A percentile compares a stretch with the other conserved stretches of the same genome.
These are phyloP conservation scores for Neurospora sp. DNA, from an alignment of 2,329 filamentous ascomycete genomes.

Conservation along the genomic window DNA sequence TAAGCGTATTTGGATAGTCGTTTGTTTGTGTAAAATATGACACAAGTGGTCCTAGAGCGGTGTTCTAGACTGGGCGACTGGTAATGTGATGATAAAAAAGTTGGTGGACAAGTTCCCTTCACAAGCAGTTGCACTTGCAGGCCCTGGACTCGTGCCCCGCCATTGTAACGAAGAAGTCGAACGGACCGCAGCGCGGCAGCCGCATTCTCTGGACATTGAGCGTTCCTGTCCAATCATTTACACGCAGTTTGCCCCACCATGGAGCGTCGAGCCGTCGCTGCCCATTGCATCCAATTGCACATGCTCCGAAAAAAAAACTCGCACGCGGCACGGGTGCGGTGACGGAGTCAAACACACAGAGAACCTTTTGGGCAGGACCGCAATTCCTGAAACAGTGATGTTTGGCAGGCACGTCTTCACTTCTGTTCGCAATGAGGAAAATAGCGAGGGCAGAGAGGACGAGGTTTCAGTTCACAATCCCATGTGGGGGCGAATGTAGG, in stretches of 20 bases:
- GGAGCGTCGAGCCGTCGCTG: not conserved
- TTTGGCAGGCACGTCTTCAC: not conserved
- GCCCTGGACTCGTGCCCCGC: not conserved
- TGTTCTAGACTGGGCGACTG: not conserved
- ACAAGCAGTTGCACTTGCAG: not conserved
- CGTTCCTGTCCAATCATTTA: not conserved
- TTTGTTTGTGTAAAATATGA: not conserved
- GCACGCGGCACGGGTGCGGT: not conserved
- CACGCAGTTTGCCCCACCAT: not conserved
- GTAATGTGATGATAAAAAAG: not conserved
- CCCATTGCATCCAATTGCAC: not conserved
- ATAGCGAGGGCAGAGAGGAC: not conserved
- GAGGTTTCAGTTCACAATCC: not conserved
- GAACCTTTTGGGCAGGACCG: not conserved
- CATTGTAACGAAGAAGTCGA: not conserved
- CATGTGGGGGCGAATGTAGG: not conserved
- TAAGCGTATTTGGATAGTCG: not conserved
- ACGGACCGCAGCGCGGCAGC: not conserved
- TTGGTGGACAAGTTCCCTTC: not conserved
- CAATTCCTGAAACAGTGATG: not conserved
- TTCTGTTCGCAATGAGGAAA: not conserved
- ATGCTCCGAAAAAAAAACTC: not conserved
- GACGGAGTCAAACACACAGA: not conserved
- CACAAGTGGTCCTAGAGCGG: not conserved
- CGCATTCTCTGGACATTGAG: not conserved